phyloP scores from a whole-genome alignment of 805 yeast species.

The Zygotorulaspora sp. region DNA sequence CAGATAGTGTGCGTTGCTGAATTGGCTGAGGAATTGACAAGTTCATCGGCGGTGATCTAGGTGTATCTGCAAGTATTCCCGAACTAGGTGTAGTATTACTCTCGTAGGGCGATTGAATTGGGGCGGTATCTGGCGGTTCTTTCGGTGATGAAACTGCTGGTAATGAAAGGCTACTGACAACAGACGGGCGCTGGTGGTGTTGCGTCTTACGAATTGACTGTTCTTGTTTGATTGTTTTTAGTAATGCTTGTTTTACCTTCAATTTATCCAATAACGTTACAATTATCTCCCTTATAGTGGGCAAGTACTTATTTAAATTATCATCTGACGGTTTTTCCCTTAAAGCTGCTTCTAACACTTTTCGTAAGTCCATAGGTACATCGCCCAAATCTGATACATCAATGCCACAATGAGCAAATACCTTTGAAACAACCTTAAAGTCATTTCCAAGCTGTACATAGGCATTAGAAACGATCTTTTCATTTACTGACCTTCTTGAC shows the following conservation, averaged over 20 bases:
- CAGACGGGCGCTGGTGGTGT: slow-evolving; percentile 18
- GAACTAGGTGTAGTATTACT: slow-evolving; percentile 1
- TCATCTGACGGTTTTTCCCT: slow-evolving; percentile 82
- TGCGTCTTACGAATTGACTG: slow-evolving; percentile 9
- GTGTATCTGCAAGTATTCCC: background rate
- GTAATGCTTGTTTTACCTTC: slow-evolving; percentile 66
- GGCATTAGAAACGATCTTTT: slow-evolving; percentile 79
- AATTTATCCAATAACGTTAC: slow-evolving; percentile 73
- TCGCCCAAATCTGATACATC: slow-evolving; percentile 82
- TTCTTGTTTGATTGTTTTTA: slow-evolving; percentile 26
- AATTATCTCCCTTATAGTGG: slow-evolving; percentile 80
- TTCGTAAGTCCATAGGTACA: slow-evolving; percentile 77
- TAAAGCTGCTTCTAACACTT: slow-evolving; percentile 78
- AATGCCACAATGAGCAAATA: slow-evolving; percentile 73
- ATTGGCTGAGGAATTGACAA: background rate
- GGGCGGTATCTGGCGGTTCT: slow-evolving; percentile 6
- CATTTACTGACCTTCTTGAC: slow-evolving; percentile 79
- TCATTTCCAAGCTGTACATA: slow-evolving; percentile 93
- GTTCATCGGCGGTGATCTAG: background rate
- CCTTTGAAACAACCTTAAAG: slow-evolving; percentile 77
- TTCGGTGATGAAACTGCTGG: slow-evolving; percentile 11
- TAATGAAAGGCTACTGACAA: slow-evolving; percentile 13
- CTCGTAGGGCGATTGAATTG: slow-evolving; percentile 2
- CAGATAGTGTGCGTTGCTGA: slow-evolving; percentile 14
- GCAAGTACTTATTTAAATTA: slow-evolving; percentile 72